Evolutionary conservation across 2,329 filamentous ascomycete species (phyloP).

Genomic region (Lasiodiplodia gonubiensis): DNA sequence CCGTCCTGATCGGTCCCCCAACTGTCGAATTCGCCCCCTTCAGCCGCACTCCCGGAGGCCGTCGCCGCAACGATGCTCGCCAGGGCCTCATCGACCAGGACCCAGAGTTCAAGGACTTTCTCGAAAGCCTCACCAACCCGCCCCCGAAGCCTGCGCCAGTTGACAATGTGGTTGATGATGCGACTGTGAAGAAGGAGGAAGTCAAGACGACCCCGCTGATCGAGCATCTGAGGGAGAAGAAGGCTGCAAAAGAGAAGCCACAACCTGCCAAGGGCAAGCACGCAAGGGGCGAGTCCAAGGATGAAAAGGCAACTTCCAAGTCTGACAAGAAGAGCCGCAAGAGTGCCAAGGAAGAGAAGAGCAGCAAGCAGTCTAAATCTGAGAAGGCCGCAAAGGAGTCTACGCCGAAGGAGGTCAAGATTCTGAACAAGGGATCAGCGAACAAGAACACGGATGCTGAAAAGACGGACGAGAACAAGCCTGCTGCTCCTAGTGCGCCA

Average conservation of each 20-base stretch:
- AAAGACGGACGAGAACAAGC: constrained; percentile 26
- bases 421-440: constrained; percentile 57
- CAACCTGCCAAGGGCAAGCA: constrained; percentile 55
- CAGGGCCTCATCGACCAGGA: constrained; percentile 97
- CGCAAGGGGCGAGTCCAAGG: constrained; percentile 65
- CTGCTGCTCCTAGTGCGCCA: constrained; percentile 37
- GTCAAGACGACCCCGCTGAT: constrained; percentile 86
- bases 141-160: constrained; percentile 61
- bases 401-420: constrained; percentile 63
- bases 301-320: constrained; percentile 56
- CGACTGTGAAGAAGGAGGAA: constrained; percentile 62
- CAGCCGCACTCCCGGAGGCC: constrained; percentile 77
- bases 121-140: constrained; percentile 82
- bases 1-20: constrained; percentile 78
- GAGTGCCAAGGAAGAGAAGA: constrained; percentile 49
- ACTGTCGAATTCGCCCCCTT: constrained; percentile 82
- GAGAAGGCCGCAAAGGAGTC: constrained; percentile 69
- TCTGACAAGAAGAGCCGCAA: constrained; percentile 50
- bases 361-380: constrained; percentile 43
- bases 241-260: constrained; percentile 71
- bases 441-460: constrained; percentile 37
- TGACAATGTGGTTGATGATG: constrained; percentile 55
- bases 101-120: constrained; percentile 90
- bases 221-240: constrained; percentile 89
- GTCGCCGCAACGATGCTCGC: constrained; percentile 77